Conservation (phyloP, 2,329 filamentous ascomycete species). For the Tympanopsis confertula region DNA sequence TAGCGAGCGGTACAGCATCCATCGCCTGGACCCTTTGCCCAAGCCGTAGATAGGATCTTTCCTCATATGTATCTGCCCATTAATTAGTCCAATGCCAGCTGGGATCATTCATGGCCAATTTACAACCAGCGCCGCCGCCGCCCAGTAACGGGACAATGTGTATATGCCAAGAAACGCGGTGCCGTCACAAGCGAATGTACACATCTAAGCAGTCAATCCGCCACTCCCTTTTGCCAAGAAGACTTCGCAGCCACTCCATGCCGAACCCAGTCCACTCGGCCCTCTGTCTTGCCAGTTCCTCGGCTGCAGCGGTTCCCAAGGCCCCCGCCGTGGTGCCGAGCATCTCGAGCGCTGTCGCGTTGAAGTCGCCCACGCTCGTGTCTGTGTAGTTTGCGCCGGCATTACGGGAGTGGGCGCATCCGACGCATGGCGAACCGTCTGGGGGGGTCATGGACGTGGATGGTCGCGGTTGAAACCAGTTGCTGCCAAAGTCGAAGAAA, state of each 20-base stretch:
- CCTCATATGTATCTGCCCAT: no score
- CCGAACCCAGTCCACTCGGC: conserved; percentile 67
- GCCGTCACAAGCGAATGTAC: conserved; percentile 57
- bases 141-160: no score
- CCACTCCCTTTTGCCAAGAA: conserved; percentile 78
- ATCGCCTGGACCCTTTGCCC: no score
- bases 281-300: conserved; percentile 41
- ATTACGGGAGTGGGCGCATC: conserved; percentile 14
- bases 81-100: no score
- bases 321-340: conserved; percentile 61
- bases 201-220: conserved; percentile 84
- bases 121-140: no score
- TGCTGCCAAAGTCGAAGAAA: conserved; percentile 83
- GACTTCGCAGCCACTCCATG: conserved; percentile 73
- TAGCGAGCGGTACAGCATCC: no score
- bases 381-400: conserved; percentile 5
- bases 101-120: no score
- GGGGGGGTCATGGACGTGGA: conserved; percentile 20
- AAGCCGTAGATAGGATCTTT: no score
- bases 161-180: background rate
- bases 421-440: conserved; percentile 9
- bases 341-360: conserved; percentile 36
- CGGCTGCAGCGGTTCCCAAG: conserved; percentile 54
- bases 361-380: conserved; percentile 23
- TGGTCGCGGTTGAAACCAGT: conserved; percentile 83